Evolutionary conservation across 306 rosid genomes (phyloP), one percentile per base, ranked within the genome.

Genomic region (Cicer judaicum): DNA sequence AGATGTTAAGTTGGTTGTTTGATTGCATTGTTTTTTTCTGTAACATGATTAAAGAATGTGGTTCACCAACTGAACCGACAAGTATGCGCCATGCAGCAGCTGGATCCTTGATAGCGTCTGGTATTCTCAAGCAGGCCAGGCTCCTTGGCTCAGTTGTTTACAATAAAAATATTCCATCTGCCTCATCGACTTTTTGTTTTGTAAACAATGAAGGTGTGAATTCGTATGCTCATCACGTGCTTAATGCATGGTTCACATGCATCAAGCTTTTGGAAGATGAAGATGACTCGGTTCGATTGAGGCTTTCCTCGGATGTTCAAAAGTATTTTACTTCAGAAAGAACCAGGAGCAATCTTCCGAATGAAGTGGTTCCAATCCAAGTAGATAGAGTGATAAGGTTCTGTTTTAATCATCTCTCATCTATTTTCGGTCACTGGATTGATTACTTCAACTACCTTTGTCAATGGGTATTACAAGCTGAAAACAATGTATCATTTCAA

Each of bases 261-360:
- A 87, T 94, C 83, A 85, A 80, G 87, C 92, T 92, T 77, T 80
- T 94, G 79, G 99, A 94, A 91, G 99, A 94, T 55, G 99, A 94
- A 73, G 96, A 94, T 64, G 96, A 94, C 24, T 81, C 50, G 5
- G 86, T 90, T 62, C 85, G 99, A 82, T 74, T 82, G 78, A 84
- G 78, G 73, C 88, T 94, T 60, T 88, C 93, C 16, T 65, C 68
- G 19, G 93, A 91, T 81, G 91, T 90, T 63, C 97, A 92, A 21
- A 84, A 80, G 77, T 90, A 91, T 81, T 92, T 90, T 47, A 57
- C 78, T 57, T 50, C 79, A 70, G 85, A 87, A 80, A 79, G 70
- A 62, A 65, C 82, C 10, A 53, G 76, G 24, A 76, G 85, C 74
- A 75, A 78, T 74, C 76, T 76, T 44, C 39, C 77, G 43, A 12